Evolutionary conservation across 2,329 filamentous ascomycete genomes (phyloP), one percentile per base, ranked within the genome.

Genomic region (Phyllosticta ampelicida): DNA sequence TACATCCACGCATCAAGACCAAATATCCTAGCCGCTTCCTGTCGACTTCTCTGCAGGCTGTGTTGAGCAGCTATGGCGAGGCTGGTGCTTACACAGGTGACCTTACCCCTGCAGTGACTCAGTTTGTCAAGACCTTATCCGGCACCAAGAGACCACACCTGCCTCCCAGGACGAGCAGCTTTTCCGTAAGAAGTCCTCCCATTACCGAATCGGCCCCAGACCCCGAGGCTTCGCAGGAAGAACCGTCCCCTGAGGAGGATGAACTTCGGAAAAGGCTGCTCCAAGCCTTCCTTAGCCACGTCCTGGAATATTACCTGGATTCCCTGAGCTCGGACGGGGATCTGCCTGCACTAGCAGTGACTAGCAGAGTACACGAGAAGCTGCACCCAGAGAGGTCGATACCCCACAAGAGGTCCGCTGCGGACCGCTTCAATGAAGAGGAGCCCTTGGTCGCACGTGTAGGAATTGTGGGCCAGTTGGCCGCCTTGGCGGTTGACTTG

Each of bases 11-110:
- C 60, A 84, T 94, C 67, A 85, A 86, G 72, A 89, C 89, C 5
- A 88, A 86, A 68, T 84, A 84, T 61, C 88, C 89, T 1, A 90
- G 87, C 53, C 81, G 87, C 30, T 94, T 92, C 71, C 77, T 94
- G 19, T 87, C 86, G 55, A 84, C 85, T 0, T 87, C 86, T n/a
- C 75, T 94, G 16, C 83, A 87, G 62, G 86, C 87, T 23, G 82
- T 91, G 53, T 78, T 86, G 57, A 77, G 80, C 58, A 82, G 82
- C 51, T 91, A 88, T 77, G 67, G 82, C 75, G 62, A 82, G 54
- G 75, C 82, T 58, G 75, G 75, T 1, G 67, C 78, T 9, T 80
- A 80, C 61, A 68, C 71, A 9, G 81, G 85, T 61, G 85, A 86
- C 65, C 84, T 86, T 67, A 86, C 87, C 0, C 80, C 85, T 0